phyloP scores from a whole-genome alignment of 169 alveolate genomes.

The Eimeria tenella region DNA sequence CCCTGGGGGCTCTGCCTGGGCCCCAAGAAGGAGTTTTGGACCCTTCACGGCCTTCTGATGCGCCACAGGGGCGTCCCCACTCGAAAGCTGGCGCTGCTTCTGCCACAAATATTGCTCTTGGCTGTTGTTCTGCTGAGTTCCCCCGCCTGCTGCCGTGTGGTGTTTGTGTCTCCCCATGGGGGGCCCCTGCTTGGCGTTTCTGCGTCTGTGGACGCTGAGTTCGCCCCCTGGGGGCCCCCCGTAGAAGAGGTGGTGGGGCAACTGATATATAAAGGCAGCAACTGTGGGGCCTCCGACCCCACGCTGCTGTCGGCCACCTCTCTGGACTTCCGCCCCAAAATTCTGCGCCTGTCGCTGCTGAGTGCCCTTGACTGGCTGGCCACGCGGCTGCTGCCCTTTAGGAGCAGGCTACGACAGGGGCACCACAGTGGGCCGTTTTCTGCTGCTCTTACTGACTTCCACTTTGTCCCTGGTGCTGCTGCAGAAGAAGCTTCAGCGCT shows the following conservation, averaged over 20 bases:
- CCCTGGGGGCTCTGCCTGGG: too few species aligned
- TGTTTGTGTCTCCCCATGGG: background rate
- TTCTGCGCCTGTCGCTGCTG: background rate
- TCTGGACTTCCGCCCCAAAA: constrained; percentile 8
- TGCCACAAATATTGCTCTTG: background rate
- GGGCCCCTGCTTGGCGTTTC: background rate
- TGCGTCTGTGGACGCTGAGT: constrained; percentile 5
- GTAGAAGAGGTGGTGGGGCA: background rate
- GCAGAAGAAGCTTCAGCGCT: background rate
- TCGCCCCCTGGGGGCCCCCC: constrained; percentile 54
- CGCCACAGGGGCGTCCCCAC: too few species aligned
- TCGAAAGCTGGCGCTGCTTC: background rate
- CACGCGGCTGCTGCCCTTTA: background rate
- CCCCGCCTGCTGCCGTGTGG: background rate
- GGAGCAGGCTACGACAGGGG: too few species aligned
- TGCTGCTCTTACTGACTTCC: too few species aligned
- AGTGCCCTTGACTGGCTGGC: background rate
- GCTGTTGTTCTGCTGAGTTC: background rate
- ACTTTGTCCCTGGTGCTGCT: too few species aligned
- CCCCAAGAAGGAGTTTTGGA: too few species aligned
- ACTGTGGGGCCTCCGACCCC: background rate
- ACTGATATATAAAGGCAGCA: constrained; percentile 15
- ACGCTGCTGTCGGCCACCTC: background rate
- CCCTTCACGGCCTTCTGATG: too few species aligned
- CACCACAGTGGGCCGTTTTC: too few species aligned